Evolutionary conservation across 1,139 yeast species (phyloP).

Genomic region (Geotrichum carabidarum): DNA sequence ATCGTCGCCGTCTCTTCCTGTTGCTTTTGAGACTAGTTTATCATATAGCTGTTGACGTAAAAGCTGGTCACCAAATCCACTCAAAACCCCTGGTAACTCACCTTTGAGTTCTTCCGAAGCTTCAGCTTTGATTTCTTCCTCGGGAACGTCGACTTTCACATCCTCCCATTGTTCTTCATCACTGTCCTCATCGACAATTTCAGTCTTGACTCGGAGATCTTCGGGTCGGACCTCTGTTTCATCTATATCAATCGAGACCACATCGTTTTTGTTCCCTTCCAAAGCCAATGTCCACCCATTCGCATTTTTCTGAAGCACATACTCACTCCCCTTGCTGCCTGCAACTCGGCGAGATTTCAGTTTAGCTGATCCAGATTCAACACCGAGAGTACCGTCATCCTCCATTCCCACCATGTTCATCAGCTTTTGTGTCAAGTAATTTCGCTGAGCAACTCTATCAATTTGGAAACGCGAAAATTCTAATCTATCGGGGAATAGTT

Average conservation of each 20-base stretch:
- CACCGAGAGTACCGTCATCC: constrained; percentile 43
- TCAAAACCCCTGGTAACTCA: constrained; percentile 25
- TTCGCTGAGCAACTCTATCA: constrained; percentile 85
- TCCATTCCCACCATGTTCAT: constrained; percentile 84
- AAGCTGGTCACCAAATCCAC: constrained; percentile 29
- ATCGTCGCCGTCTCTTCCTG: neutral
- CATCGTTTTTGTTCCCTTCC: constrained; percentile 40
- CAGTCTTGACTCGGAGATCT: constrained; percentile 21
- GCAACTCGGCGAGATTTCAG: constrained; percentile 58
- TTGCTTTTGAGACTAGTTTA: constrained; percentile 20
- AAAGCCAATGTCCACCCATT: constrained; percentile 86
- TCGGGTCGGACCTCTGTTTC: constrained; percentile 24
- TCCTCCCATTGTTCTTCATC: constrained; percentile 56
- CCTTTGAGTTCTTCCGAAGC: neutral
- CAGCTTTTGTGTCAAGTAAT: constrained; percentile 78
- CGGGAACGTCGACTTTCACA: constrained; percentile 37
- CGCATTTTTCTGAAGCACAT: constrained; percentile 67
- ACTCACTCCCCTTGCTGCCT: constrained; percentile 74
- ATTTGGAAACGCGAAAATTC: constrained; percentile 93
- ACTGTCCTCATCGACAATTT: constrained; percentile 27
- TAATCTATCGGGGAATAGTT: constrained; percentile 74
- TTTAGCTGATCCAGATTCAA: constrained; percentile 22
- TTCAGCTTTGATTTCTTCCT: constrained; percentile 17
- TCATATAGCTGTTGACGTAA: constrained; percentile 30
- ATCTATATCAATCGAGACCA: constrained; percentile 18